A percentile compares a stretch with the other conserved stretches of the same genome.
phyloP scores from a whole-genome alignment of 2,329 filamentous ascomycete species.

The Cladosporium sphaerospermum region DNA sequence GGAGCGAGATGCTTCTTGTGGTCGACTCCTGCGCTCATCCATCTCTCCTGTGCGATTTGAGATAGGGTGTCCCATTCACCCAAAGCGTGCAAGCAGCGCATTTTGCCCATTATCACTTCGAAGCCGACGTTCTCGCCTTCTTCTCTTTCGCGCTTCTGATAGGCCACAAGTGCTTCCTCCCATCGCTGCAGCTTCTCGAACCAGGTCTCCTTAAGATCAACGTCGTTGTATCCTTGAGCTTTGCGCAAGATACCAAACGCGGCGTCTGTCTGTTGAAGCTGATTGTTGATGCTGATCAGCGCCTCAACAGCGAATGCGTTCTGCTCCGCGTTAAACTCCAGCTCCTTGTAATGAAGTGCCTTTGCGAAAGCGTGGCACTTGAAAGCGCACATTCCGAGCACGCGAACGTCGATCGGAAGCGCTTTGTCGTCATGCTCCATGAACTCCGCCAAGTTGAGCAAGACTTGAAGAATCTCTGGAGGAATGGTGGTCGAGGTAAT shows the following conservation, averaged over 20 bases:
- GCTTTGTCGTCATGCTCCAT: conserved; percentile 99
- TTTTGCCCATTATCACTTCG: conserved; percentile 98
- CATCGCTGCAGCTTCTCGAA: conserved; percentile 97
- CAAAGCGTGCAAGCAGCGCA: conserved; percentile 94
- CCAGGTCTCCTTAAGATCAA: conserved; percentile 96
- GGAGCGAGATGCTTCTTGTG: conserved; percentile 87
- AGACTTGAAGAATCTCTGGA: conserved; percentile 85
- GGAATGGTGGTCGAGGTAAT: conserved; percentile 94
- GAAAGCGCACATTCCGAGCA: conserved; percentile 86
- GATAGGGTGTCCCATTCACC: conserved; percentile 96
- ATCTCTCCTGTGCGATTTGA: conserved; percentile 82
- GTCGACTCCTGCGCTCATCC: conserved; percentile 71
- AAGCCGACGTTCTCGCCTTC: conserved; percentile 59
- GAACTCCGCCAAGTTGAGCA: conserved; percentile 95
- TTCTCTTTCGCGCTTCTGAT: conserved; percentile 76
- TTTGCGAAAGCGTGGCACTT: conserved; percentile 98
- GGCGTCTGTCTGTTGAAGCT: conserved; percentile 96
- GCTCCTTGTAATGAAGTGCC: conserved; percentile 95
- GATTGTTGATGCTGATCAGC: conserved; percentile 98
- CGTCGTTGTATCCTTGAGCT: conserved; percentile 91
- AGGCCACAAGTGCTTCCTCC: conserved; percentile 92
- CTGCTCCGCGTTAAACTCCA: conserved; percentile 96
- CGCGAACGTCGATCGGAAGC: conserved; percentile 91
- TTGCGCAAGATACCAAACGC: conserved; percentile 96
- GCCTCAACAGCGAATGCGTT: conserved; percentile 94